Base-by-base conservation (phyloP, 2,329 filamentous ascomycete species). In the Alternaria gaisen region DNA sequence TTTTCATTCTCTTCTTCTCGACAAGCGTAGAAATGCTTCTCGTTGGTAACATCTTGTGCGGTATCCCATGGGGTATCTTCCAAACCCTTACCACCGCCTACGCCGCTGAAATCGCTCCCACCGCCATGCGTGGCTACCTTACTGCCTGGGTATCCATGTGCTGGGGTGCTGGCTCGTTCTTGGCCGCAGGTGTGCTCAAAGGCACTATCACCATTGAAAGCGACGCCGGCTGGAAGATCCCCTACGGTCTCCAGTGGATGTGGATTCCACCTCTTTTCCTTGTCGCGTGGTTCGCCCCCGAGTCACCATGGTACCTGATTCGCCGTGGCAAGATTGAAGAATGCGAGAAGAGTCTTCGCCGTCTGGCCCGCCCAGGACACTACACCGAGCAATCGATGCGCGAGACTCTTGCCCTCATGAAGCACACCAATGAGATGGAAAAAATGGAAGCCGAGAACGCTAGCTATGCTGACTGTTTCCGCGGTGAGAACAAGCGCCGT, bases 401-500 rank as follows among this genome's bases (percentile, higher is more conserved):
- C 8, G 53, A 62, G 36, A 94, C 90, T 0, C 83, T 95, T 59
- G 88, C 90, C 67, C 93, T 94, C 90, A 95, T 96, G 90, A 86
- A 91, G 1, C 91, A 94, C 72, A 95, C 92, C 1, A 92, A 90
- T 1, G 89, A 89, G 0, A 81, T 94, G 12, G 92, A 95, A 75
- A 84, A 90, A 71, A 80, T 86, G 77, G 90, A 91, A 40, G 42
- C 53, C 50, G 80, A 82, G 14, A 91, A 91, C 43, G 86, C 90
- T 11, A 88, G 85, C 51, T 95, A 94, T 77, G 79, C 85, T 70
- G 92, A 95, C 75, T 95, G 91, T 80, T 94, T 95, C 84, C 88
- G 85, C 75, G 91, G 91, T 11, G 84, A 53, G 40, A 57, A 61
- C 53, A 53, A 36, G 46, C 58, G 58, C 30, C 58, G 58, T 24